Evolutionary conservation across 345 rosid species (phyloP), one percentile per base, ranked within the genome.

Genomic region (Eucalyptus coolabah): DNA sequence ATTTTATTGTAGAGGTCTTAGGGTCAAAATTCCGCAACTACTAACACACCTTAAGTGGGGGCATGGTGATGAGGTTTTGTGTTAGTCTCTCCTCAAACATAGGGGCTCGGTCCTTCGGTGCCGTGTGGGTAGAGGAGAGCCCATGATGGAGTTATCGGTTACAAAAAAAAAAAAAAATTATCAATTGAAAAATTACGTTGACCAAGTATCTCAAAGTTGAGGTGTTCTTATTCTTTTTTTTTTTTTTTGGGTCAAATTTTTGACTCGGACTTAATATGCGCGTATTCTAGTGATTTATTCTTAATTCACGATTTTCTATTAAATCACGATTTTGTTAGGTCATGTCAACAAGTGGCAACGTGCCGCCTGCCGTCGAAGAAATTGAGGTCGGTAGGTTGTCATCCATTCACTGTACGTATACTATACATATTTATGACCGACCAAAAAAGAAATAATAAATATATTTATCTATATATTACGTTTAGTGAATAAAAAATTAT

Each of bases 61-160:
- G 40, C 40, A 40, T 40, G 5, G 44, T 42, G 44, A 42, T 5
- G 8, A 42, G 8, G 6, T 42, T 42, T 42, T 42, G 8, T 42
- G 8, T 8, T 42, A 42, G 44, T 42, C 44, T 42, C 7, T 42
- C 44, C 6, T 42, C 2, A 42, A 42, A 6, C 6, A 42, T 42
- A 42, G 40, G 3, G 40, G 40, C 40, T 1, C 7, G 44, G 44
- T 42, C 44, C 44, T 42, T 6, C 42, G 42, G 42, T 42, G 42
- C 6, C 44, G 40, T 40, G 40, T 40, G 40, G 40, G 40, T 40
- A 40, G 40, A 40, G 40, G 40, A 40, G 40, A 40, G 40, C 40
- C 40, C 8, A n/a, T 14, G 6, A 1, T 49, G 1, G 1, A 49
- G 50, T 49, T 5, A 6, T 50, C 6, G 1, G 17, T 50, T 50